phyloP scores from a whole-genome alignment of 2,329 filamentous ascomycete genomes.

The Coniochaeta pulveracea region DNA sequence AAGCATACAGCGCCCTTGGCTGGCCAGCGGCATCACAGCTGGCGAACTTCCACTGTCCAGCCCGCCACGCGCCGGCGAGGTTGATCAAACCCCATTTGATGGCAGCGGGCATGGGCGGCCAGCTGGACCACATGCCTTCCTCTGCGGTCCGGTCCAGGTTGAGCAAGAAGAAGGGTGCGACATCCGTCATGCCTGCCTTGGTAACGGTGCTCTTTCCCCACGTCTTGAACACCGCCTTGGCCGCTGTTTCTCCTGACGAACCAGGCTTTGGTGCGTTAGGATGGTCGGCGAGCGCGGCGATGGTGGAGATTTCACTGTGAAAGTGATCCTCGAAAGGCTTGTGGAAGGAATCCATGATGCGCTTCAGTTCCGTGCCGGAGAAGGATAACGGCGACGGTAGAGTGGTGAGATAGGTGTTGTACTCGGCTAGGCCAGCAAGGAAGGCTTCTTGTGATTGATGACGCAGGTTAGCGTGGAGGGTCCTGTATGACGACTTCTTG shows the following conservation, averaged over 20 bases:
- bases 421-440: conserved; percentile 36
- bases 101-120: conserved; percentile 52
- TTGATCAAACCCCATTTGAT: conserved; percentile 50
- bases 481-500: background rate
- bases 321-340: conserved; percentile 41
- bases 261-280: conserved; percentile 36
- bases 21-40: conserved; percentile 44
- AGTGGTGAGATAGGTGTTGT: conserved; percentile 37
- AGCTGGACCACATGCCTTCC: conserved; percentile 46
- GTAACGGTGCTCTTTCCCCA: conserved; percentile 55
- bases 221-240: conserved; percentile 39
- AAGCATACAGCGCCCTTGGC: conserved; percentile 41
- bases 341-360: conserved; percentile 39
- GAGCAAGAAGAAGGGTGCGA: conserved; percentile 53
- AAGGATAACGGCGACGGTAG: conserved; percentile 29
- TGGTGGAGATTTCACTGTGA: conserved; percentile 41
- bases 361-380: conserved; percentile 29
- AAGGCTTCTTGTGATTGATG: no score
- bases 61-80: conserved; percentile 43
- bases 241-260: conserved; percentile 30
- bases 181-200: conserved; percentile 46
- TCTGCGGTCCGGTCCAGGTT: conserved; percentile 51
- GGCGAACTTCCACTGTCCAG: conserved; percentile 52
- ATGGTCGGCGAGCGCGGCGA: conserved; percentile 36
- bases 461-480: no score